phyloP scores from a whole-genome alignment of 208 protist species.

The Crithidia sp. region DNA sequence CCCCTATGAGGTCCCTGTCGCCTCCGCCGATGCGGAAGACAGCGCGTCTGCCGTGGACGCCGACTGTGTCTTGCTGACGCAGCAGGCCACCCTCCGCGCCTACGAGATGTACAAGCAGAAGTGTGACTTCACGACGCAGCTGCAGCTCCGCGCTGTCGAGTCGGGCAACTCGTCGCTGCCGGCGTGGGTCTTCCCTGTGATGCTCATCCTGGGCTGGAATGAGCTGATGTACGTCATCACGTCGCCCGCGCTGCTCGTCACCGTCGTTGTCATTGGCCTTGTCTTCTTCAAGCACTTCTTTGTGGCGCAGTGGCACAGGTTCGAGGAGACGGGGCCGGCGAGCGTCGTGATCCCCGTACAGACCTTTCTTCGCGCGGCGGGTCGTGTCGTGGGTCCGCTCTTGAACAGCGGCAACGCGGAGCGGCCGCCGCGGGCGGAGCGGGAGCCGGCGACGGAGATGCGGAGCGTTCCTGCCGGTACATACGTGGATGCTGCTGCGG shows the following conservation, averaged over 20 bases:
- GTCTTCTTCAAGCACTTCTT: conserved; percentile 78
- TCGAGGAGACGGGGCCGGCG: conserved; percentile 74
- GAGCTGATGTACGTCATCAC: conserved; percentile 83
- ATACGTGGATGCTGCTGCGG: conserved; percentile 9
- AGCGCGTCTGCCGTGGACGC: conserved; percentile 28
- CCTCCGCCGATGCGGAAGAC: conserved; percentile 23
- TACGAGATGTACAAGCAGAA: conserved; percentile 81
- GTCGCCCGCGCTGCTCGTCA: conserved; percentile 65
- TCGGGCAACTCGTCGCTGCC: conserved; percentile 64
- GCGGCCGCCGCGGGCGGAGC: neutral
- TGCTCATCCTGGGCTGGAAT: conserved; percentile 82
- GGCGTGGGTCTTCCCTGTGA: conserved; percentile 72
- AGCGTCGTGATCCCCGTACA: conserved; percentile 62
- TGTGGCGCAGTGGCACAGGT: conserved; percentile 71
- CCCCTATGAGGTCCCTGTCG: conserved; percentile 43
- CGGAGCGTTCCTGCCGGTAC: neutral
- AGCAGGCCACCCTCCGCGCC: conserved; percentile 53
- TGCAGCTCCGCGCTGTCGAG: conserved; percentile 77
- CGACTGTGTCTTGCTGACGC: conserved; percentile 67
- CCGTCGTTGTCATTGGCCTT: conserved; percentile 47
- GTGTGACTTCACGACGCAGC: conserved; percentile 84
- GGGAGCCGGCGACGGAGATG: conserved; percentile 6
- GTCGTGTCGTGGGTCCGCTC: conserved; percentile 27
- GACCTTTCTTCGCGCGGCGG: conserved; percentile 12
- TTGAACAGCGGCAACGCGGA: conserved; percentile 1